Evolutionary conservation across 75 land plant genomes (phyloP).

Genomic region (Pseudotsuga menziesii): DNA sequence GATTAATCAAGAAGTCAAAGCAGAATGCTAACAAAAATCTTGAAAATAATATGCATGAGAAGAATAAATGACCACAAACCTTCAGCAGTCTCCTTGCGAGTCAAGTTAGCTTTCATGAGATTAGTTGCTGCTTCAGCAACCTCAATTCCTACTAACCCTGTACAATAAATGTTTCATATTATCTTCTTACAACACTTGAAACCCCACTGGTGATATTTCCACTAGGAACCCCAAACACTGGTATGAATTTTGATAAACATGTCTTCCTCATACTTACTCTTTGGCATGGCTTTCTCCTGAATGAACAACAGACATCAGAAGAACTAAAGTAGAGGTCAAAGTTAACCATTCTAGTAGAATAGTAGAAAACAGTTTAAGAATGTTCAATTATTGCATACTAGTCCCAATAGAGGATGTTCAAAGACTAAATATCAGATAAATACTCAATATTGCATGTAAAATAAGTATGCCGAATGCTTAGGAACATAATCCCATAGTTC

Average conservation of each 20-base stretch:
- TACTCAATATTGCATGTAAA: too few species aligned
- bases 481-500: too few species aligned
- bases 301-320: background rate
- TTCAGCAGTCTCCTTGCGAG: slow-evolving; percentile 57
- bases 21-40: too few species aligned
- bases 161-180: slow-evolving; percentile 84
- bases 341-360: background rate
- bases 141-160: slow-evolving; percentile 91
- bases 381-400: too few species aligned
- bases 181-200: slow-evolving; percentile 83
- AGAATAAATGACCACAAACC: too few species aligned
- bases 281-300: slow-evolving; percentile 74
- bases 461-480: too few species aligned
- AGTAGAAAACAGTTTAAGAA: too few species aligned
- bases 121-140: slow-evolving; percentile 86
- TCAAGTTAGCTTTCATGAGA: slow-evolving; percentile 82
- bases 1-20: too few species aligned
- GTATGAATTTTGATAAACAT: slow-evolving; percentile 85
- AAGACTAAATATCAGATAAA: too few species aligned
- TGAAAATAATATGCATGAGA: too few species aligned
- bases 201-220: slow-evolving; percentile 96
- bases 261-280: slow-evolving; percentile 95
- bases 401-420: too few species aligned
- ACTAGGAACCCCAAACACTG: slow-evolving; percentile 95
- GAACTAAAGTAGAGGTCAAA: background rate